Conservation (phyloP, 2,329 filamentous ascomycete genomes). For the Phoma sp. region DNA sequence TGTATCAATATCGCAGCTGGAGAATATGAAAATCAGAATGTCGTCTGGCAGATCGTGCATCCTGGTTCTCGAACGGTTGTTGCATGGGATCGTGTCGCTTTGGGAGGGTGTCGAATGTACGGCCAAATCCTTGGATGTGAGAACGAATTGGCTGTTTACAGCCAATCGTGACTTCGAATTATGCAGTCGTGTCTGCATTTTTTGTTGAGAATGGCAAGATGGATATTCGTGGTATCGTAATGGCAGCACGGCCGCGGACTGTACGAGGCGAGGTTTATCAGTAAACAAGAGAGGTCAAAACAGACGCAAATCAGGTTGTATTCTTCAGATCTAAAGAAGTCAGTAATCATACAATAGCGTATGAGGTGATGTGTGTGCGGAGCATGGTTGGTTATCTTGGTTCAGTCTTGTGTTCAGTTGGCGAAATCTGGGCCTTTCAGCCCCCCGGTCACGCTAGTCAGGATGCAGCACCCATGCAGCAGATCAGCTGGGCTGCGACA, state of each 20-base stretch:
- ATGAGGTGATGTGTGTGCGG: not conserved
- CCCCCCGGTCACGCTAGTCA: constrained; percentile 8
- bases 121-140: not conserved
- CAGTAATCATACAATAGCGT: constrained; percentile 2
- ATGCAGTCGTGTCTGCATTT: constrained; percentile 1
- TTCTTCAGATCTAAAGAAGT: not conserved
- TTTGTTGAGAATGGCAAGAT: not conserved
- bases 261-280: not conserved
- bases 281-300: constrained; percentile 1
- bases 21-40: constrained; percentile 21
- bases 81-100: constrained; percentile 12
- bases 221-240: not conserved
- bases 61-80: not conserved
- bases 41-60: constrained; percentile 29
- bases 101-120: constrained; percentile 1
- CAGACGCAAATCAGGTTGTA: not conserved
- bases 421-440: constrained; percentile 10
- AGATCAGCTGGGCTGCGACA: constrained; percentile 14
- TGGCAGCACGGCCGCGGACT: not conserved
- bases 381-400: not conserved
- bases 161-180: not conserved
- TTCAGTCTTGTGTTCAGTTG: constrained; percentile 8
- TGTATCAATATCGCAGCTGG: constrained; percentile 11
- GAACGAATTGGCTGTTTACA: not conserved
- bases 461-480: not conserved